phyloP scores from a whole-genome alignment of 2,329 filamentous ascomycete genomes.

The Dothiorella sarmentorum region DNA sequence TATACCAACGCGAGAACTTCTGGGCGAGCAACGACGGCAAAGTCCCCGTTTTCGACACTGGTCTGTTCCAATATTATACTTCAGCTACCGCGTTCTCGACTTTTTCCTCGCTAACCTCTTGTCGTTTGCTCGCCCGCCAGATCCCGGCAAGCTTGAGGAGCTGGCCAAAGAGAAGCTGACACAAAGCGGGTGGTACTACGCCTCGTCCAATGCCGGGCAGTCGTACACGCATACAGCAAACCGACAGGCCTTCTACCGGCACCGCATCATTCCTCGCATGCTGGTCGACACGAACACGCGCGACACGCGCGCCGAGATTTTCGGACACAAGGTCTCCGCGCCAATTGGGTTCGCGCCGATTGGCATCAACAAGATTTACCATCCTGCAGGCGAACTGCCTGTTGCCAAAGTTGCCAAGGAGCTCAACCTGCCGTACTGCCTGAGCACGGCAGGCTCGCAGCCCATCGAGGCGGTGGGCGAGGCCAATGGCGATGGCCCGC shows the following conservation, averaged over 20 bases:
- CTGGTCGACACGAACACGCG: conserved; percentile 59
- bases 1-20: conserved; percentile 56
- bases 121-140: conserved; percentile 27
- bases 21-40: conserved; percentile 52
- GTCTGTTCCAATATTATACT: conserved; percentile 25
- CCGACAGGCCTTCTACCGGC: conserved; percentile 61
- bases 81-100: not conserved
- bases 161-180: conserved; percentile 55
- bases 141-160: conserved; percentile 58
- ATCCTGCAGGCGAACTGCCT: conserved; percentile 55
- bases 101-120: not conserved
- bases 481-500: conserved; percentile 51
- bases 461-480: conserved; percentile 57
- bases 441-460: conserved; percentile 56
- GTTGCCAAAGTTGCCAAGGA: conserved; percentile 60
- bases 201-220: conserved; percentile 55
- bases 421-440: conserved; percentile 57
- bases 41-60: conserved; percentile 51
- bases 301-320: conserved; percentile 57
- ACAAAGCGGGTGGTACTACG: conserved; percentile 58
- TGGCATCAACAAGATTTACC: conserved; percentile 65
- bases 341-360: conserved; percentile 64
- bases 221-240: conserved; percentile 56
- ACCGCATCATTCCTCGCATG: conserved; percentile 60
- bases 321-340: conserved; percentile 57